Evolutionary conservation across 2,329 filamentous ascomycete genomes (phyloP).

Genomic region (Verticillium nonalfalfae): DNA sequence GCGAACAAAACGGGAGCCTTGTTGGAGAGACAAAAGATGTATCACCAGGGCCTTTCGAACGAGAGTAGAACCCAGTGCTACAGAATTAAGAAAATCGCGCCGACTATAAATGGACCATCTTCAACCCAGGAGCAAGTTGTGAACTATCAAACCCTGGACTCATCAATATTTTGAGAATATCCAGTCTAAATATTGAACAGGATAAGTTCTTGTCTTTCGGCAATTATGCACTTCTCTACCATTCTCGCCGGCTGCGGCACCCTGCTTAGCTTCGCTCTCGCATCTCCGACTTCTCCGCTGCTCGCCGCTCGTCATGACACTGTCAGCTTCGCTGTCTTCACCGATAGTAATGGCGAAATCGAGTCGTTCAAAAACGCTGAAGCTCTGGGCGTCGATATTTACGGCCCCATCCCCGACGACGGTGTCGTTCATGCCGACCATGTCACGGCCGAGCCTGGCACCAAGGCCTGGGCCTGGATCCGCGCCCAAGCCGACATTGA

Average conservation of each 20-base stretch:
- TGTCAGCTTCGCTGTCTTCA: not conserved
- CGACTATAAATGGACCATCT: no score
- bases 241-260: not conserved
- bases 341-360: not conserved
- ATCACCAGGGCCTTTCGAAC: no score
- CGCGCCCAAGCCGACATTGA: conserved; percentile 13
- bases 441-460: conserved; percentile 12
- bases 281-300: not conserved
- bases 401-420: conserved; percentile 12
- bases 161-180: no score
- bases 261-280: not conserved
- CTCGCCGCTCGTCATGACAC: not conserved
- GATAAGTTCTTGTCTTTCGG: not conserved
- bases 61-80: no score
- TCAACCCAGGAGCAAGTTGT: no score
- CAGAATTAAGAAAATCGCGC: no score
- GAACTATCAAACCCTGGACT: not conserved
- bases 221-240: not conserved
- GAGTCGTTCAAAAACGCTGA: conserved; percentile 5
- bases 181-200: no score
- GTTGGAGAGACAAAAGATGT: no score
- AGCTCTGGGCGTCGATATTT: conserved; percentile 11
- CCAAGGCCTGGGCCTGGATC: conserved; percentile 14
- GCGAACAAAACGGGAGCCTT: no score
- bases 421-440: conserved; percentile 10